Conservation (phyloP, 2,329 filamentous ascomycete genomes). For the Clonostachys rosea region DNA sequence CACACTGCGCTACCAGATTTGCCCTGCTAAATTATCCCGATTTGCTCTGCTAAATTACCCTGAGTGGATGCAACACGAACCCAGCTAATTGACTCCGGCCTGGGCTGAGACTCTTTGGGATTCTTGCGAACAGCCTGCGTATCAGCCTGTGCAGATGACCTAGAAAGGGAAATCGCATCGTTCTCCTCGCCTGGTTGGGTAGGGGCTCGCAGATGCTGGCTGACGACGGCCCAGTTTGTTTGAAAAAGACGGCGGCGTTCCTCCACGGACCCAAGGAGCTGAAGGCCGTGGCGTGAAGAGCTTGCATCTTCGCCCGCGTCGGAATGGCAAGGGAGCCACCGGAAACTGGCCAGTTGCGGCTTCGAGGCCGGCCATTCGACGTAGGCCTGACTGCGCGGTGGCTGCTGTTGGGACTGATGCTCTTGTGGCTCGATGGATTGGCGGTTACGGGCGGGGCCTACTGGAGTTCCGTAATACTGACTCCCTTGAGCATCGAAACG, state of each 20-base stretch:
- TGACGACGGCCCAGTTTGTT: not conserved
- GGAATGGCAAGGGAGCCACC: not conserved
- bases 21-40: too few relatives aligned
- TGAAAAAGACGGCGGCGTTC: not conserved
- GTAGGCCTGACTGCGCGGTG: not conserved
- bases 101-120: too few relatives aligned
- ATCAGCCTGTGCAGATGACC: too few relatives aligned
- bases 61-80: too few relatives aligned
- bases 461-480: not conserved
- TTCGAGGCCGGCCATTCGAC: not conserved
- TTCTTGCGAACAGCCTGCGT: too few relatives aligned
- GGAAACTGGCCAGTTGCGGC: not conserved
- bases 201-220: not conserved
- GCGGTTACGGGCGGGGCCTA: not conserved
- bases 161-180: conserved; percentile 10
- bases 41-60: too few relatives aligned
- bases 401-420: not conserved
- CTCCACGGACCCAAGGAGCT: not conserved
- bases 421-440: too few relatives aligned
- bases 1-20: too few relatives aligned
- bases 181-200: not conserved
- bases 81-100: too few relatives aligned
- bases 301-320: not conserved
- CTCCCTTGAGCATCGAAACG: not conserved
- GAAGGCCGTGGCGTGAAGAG: not conserved